A percentile compares a stretch with the other conserved stretches of the same genome.
These are phyloP conservation scores for Zychaea mexicana DNA, from an alignment of 371 early-diverging fungal species.

Conservation along the genomic window DNA sequence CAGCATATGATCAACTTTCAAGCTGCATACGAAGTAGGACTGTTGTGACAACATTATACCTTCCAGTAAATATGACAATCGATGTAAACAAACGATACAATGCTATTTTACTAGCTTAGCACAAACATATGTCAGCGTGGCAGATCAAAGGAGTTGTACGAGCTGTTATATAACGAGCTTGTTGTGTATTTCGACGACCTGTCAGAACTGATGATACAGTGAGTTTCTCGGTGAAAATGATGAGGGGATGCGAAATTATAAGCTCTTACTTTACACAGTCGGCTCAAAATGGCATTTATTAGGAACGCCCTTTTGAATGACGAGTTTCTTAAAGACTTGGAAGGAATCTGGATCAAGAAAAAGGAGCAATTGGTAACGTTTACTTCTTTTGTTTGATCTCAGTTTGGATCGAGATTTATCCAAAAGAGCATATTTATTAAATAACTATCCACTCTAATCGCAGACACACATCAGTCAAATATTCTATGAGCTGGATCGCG, in stretches of 20 bases:
- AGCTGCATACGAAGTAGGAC: slow-evolving; percentile 1
- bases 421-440: too few species aligned
- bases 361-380: neutral
- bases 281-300: neutral
- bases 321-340: neutral
- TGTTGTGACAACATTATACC: too few species aligned
- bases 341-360: neutral
- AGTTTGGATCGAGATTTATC: too few species aligned
- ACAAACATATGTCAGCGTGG: neutral
- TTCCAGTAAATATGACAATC: too few species aligned
- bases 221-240: neutral
- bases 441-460: too few species aligned
- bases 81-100: neutral
- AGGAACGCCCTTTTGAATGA: neutral
- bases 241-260: neutral
- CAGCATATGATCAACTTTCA: neutral
- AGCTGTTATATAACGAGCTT: neutral
- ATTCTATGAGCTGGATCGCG: neutral
- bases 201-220: neutral
- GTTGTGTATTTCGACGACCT: neutral
- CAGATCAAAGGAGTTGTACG: neutral
- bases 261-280: neutral
- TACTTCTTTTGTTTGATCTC: neutral
- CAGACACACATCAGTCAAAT: neutral
- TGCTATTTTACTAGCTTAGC: neutral